Evolutionary conservation across 176 grass and related monocot genomes (phyloP).

Genomic region (Oryza coarctata): DNA sequence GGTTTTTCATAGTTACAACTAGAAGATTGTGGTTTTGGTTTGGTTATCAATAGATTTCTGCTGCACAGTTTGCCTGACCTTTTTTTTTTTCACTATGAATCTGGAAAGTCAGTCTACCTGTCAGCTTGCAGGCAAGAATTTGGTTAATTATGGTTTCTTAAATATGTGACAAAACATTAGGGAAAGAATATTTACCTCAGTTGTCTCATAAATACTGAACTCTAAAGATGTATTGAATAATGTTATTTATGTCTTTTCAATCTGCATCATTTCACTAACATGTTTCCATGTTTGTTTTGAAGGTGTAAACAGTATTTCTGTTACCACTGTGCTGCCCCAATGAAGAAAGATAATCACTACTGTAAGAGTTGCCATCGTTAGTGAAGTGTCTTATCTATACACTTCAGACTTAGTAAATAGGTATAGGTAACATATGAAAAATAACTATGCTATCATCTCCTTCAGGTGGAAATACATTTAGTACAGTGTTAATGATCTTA

Average conservation of each 20-base stretch:
- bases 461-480: neutral
- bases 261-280: conserved; percentile 1
- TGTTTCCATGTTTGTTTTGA: conserved; percentile 29
- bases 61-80: neutral
- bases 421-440: neutral
- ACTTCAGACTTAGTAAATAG: neutral
- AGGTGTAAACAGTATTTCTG: conserved; percentile 75
- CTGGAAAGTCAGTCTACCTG: conserved; percentile 4
- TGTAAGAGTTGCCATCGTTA: conserved; percentile 47
- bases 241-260: neutral
- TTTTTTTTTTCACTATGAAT: neutral
- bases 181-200: neutral
- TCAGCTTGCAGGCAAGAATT: neutral
- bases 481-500: neutral
- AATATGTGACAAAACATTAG: neutral
- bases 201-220: conserved; percentile 8
- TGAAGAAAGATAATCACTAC: conserved; percentile 38
- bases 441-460: neutral
- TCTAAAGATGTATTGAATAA: neutral
- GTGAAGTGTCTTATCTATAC: neutral
- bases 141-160: neutral
- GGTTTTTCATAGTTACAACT: neutral
- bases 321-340: conserved; percentile 62
- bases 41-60: neutral
- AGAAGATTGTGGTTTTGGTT: neutral